These are phyloP conservation scores for Streptanthus diversifolius DNA, from an alignment of 345 rosid species.

Conservation along the genomic window DNA sequence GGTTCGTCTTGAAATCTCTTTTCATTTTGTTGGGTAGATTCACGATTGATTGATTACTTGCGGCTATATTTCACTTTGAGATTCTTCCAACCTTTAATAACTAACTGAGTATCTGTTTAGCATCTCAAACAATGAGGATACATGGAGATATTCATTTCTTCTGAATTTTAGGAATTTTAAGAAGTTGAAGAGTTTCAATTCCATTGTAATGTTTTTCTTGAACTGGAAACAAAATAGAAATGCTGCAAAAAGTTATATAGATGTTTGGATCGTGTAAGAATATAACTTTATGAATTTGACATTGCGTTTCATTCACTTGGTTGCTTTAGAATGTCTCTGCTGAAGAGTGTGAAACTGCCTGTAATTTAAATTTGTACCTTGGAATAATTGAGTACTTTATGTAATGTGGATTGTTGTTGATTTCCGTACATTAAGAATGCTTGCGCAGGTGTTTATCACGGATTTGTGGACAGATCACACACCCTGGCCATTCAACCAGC, in stretches of 20 bases:
- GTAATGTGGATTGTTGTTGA: constrained; percentile 13
- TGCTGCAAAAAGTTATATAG: neutral
- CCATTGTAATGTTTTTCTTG: no score
- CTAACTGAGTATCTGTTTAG: neutral
- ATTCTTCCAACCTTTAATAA: no score
- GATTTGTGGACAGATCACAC: constrained; percentile 99
- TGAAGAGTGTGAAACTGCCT: neutral
- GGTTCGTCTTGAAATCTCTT: constrained; percentile 43
- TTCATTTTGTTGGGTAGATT: neutral
- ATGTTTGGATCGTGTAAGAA: constrained; percentile 8
- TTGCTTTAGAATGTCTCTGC: neutral
- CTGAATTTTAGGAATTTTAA: neutral
- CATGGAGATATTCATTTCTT: neutral
- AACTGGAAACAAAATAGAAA: neutral
- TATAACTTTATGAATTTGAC: neutral
- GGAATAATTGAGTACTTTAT: neutral
- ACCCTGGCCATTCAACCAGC: constrained; percentile 99
- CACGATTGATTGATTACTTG: neutral
- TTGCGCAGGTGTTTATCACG: constrained; percentile 83
- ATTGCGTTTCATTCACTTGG: neutral
- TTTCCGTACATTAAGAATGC: constrained; percentile 39
- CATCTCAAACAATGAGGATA: neutral
- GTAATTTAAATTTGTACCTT: neutral
- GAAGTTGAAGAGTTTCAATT: neutral
- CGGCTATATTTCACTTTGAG: neutral